phyloP scores from a whole-genome alignment of 305 asterid genomes.

The Ruellia speciosa region DNA sequence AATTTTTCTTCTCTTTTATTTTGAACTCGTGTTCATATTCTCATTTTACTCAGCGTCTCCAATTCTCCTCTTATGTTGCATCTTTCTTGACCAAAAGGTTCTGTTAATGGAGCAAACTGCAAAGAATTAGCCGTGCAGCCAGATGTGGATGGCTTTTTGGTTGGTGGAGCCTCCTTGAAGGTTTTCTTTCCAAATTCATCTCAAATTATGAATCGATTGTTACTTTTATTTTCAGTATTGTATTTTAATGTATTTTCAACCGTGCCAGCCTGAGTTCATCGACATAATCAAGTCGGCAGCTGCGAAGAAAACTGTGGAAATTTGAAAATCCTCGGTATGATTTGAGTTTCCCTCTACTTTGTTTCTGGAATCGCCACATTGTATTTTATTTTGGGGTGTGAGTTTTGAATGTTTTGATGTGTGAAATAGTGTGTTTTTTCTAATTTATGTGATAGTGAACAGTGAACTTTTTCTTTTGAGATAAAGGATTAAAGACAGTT shows the following conservation, averaged over 20 bases:
- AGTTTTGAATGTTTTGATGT: no score
- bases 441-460: no score
- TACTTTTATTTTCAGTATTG: background rate
- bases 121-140: slow-evolving; percentile 71
- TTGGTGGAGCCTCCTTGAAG: slow-evolving; percentile 93
- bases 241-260: background rate
- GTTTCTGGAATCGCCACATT: no score
- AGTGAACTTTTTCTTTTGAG: no score
- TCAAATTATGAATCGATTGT: background rate
- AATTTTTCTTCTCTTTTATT: background rate
- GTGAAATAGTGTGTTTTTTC: no score
- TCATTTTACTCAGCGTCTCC: background rate
- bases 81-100: slow-evolving; percentile 31
- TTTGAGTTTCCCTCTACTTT: no score
- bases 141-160: slow-evolving; percentile 82
- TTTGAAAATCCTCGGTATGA: background rate
- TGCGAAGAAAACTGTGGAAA: slow-evolving; percentile 62
- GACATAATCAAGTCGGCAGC: slow-evolving; percentile 88
- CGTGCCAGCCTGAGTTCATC: slow-evolving; percentile 69
- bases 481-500: no score
- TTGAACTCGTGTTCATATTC: background rate
- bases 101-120: slow-evolving; percentile 79
- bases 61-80: background rate
- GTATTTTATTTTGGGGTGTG: no score
- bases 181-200: slow-evolving; percentile 22